A percentile compares a stretch with the other conserved stretches of the same genome.
Conservation (phyloP, 139 green algal species). For the Picochlorum sp. region DNA sequence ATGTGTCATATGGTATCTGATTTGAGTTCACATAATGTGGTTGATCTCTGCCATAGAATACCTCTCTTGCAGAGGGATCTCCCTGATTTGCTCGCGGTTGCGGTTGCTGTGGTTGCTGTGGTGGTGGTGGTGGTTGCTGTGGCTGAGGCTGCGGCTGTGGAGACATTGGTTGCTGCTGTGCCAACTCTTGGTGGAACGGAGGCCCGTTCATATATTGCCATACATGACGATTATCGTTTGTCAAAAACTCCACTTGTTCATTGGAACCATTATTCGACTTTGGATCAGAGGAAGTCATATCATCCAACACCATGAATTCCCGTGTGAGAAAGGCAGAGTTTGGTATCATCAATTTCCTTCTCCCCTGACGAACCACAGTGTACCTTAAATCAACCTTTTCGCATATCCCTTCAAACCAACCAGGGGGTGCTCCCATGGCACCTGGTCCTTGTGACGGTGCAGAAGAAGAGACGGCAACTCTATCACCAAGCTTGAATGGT, state of each 20-base stretch:
- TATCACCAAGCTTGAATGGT: constrained; percentile 52
- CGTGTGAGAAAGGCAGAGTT: constrained; percentile 55
- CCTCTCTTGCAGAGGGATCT: too few relatives aligned
- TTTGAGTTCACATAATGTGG: too few relatives aligned
- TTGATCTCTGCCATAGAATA: too few relatives aligned
- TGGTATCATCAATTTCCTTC: constrained; percentile 47
- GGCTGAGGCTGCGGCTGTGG: not conserved
- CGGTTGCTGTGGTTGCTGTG: too few relatives aligned
- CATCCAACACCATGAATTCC: constrained; percentile 58
- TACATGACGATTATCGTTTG: constrained; percentile 10
- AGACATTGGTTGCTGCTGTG: not conserved
- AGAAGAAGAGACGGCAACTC: constrained; percentile 36
- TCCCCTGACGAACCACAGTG: constrained; percentile 44
- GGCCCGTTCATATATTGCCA: constrained; percentile 15
- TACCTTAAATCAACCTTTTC: constrained; percentile 65
- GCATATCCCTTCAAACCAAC: constrained; percentile 60
- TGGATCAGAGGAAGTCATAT: not conserved
- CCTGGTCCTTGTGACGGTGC: not conserved
- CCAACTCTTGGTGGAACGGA: constrained; percentile 8
- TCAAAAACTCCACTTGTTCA: not conserved
- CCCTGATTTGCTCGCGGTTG: too few relatives aligned
- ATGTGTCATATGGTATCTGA: too few relatives aligned
- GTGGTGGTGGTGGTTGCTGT: not conserved
- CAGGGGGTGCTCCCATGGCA: not conserved
- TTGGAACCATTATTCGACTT: not conserved